phyloP scores from a whole-genome alignment of 2,329 filamentous ascomycete genomes.

The Gaeumannomyces sp. region DNA sequence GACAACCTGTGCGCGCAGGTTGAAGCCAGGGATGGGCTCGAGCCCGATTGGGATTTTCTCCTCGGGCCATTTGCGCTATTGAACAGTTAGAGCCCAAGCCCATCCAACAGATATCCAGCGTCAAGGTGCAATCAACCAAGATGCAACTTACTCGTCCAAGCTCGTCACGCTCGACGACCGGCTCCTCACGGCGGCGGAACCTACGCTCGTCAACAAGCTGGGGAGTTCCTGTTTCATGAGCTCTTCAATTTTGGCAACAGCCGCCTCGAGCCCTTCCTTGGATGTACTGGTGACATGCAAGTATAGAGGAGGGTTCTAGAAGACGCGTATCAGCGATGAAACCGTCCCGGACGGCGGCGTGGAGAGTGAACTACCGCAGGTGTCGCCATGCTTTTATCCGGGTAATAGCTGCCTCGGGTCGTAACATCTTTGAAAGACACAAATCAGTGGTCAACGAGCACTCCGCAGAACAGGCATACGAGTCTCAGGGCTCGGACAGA shows the following conservation, averaged over 20 bases:
- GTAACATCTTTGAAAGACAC: constrained; percentile 79
- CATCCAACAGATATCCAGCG: constrained; percentile 1
- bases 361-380: constrained; percentile 62
- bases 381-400: constrained; percentile 96
- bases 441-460: constrained; percentile 54
- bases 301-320: constrained; percentile 83
- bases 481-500: constrained; percentile 45
- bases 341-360: background rate
- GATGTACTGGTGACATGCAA: constrained; percentile 91
- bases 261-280: constrained; percentile 86
- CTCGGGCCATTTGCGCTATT: constrained; percentile 91
- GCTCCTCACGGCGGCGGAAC: constrained; percentile 67
- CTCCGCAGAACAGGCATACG: constrained; percentile 36
- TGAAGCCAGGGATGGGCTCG: constrained; percentile 90
- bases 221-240: constrained; percentile 95
- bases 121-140: constrained; percentile 20
- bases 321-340: constrained; percentile 12
- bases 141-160: constrained; percentile 66
- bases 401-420: constrained; percentile 91
- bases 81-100: constrained; percentile 7
- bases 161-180: constrained; percentile 71
- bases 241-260: constrained; percentile 83
- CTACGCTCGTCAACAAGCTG: constrained; percentile 92
- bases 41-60: constrained; percentile 88
- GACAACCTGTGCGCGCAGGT: constrained; percentile 91